Conservation (phyloP, 2,329 filamentous ascomycete genomes). For the Phyllosticta citriasiana region DNA sequence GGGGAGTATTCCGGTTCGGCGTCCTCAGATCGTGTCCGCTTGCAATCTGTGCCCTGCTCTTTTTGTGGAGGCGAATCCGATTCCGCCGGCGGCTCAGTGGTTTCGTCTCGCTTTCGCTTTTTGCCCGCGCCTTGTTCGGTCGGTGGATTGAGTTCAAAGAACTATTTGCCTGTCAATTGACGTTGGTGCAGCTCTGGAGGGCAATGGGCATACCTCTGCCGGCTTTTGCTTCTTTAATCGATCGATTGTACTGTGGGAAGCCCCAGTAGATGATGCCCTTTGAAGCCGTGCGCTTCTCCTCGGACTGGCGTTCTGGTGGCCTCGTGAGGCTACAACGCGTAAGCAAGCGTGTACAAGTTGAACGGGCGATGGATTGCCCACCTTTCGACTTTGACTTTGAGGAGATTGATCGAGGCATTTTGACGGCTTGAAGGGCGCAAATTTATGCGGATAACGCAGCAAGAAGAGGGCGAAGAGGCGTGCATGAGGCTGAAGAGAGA, state of each 20-base stretch:
- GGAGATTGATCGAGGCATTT: background rate
- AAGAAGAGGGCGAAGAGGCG: background rate
- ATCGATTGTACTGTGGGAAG: too few relatives aligned
- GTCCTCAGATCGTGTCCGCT: background rate
- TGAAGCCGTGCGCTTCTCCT: too few relatives aligned
- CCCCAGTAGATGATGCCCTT: too few relatives aligned
- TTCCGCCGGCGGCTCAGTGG: background rate
- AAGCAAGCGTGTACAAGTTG: background rate
- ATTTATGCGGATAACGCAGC: background rate
- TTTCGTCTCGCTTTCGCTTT: background rate
- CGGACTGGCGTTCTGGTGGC: background rate
- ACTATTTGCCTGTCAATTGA: too few relatives aligned
- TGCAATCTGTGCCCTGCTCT: too few relatives aligned
- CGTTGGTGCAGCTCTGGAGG: too few relatives aligned
- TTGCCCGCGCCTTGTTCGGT: background rate
- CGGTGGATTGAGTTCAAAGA: too few relatives aligned
- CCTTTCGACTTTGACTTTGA: background rate
- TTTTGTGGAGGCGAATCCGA: too few relatives aligned
- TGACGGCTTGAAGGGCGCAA: background rate
- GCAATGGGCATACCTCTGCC: too few relatives aligned
- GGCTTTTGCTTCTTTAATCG: too few relatives aligned
- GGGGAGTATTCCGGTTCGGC: background rate
- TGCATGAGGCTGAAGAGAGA: background rate
- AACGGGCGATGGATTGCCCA: background rate
- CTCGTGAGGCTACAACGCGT: background rate